Conservation (phyloP, 225 moss, liverwort and hornwort species). For the Rhytidiadelphus loreus region DNA sequence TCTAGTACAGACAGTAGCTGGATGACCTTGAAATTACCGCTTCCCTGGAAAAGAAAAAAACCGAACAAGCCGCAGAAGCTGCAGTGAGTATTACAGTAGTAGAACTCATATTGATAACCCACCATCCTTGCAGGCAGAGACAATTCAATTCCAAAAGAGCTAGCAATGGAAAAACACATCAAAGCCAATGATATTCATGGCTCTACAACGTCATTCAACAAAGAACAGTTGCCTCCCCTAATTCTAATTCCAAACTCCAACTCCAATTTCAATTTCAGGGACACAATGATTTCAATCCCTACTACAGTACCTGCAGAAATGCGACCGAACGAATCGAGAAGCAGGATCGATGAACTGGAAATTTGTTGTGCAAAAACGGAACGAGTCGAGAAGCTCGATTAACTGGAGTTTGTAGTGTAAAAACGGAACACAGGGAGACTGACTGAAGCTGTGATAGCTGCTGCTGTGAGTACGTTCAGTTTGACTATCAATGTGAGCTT, state of each 20-base stretch:
- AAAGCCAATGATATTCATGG: neutral
- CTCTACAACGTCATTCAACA: neutral
- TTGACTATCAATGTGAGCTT: neutral
- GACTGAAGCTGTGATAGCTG: neutral
- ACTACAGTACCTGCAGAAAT: neutral
- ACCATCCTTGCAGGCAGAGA: neutral
- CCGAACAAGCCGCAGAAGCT: neutral
- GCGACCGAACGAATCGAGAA: neutral
- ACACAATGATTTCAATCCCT: neutral
- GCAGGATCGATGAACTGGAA: neutral
- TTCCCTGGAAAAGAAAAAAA: neutral
- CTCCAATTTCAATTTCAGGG: neutral
- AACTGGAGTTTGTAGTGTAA: neutral
- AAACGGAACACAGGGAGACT: neutral
- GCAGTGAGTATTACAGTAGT: neutral
- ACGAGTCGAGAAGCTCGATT: neutral
- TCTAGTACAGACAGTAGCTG: neutral
- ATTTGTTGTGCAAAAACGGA: neutral
- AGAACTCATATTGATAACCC: neutral
- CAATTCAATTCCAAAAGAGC: neutral
- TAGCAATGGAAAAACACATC: neutral
- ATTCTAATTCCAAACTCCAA: no score
- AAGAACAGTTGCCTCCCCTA: neutral
- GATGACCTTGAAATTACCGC: neutral
- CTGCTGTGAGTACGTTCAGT: neutral